Conservation (phyloP, 192 early-diverging fungal genomes). For the Coemansia sp. region DNA sequence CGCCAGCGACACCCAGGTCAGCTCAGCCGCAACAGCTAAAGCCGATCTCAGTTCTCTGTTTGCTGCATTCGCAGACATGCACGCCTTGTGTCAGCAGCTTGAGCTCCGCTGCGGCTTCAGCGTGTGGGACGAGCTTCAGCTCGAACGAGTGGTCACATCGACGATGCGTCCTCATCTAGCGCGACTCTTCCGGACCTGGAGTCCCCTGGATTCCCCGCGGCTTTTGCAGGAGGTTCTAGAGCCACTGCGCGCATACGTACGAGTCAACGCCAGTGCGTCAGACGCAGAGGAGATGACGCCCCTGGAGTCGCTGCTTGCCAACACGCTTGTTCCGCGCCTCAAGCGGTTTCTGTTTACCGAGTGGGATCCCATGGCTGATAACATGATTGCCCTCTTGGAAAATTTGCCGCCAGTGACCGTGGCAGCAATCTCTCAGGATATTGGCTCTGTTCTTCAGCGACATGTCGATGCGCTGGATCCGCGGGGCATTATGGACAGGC, state of each 20-base stretch:
- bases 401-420: slow-evolving; percentile 18
- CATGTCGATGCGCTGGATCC: slow-evolving; percentile 25
- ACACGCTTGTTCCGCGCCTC: slow-evolving; percentile 31
- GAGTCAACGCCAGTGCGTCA: neutral
- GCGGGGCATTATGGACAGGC: slow-evolving; percentile 17
- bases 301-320: slow-evolving; percentile 38
- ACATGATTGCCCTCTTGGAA: slow-evolving; percentile 13
- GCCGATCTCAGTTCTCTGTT: slow-evolving; percentile 14
- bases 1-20: neutral
- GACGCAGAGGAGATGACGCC: slow-evolving; percentile 24
- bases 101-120: slow-evolving; percentile 26
- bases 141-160: slow-evolving; percentile 33
- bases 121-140: slow-evolving; percentile 41
- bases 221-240: slow-evolving; percentile 14
- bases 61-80: slow-evolving; percentile 13
- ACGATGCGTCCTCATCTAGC: slow-evolving; percentile 12
- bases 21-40: neutral
- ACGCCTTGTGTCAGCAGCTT: slow-evolving; percentile 3
- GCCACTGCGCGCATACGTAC: slow-evolving; percentile 20
- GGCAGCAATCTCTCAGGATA: slow-evolving; percentile 14
- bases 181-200: slow-evolving; percentile 29
- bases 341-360: slow-evolving; percentile 34
- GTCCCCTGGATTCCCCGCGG: slow-evolving; percentile 10
- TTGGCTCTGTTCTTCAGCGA: slow-evolving; percentile 25
- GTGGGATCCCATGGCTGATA: slow-evolving; percentile 44